These are phyloP conservation scores for Trichoderma gamsii DNA, from an alignment of 495 filamentous ascomycete genomes.

Conservation along the genomic window DNA sequence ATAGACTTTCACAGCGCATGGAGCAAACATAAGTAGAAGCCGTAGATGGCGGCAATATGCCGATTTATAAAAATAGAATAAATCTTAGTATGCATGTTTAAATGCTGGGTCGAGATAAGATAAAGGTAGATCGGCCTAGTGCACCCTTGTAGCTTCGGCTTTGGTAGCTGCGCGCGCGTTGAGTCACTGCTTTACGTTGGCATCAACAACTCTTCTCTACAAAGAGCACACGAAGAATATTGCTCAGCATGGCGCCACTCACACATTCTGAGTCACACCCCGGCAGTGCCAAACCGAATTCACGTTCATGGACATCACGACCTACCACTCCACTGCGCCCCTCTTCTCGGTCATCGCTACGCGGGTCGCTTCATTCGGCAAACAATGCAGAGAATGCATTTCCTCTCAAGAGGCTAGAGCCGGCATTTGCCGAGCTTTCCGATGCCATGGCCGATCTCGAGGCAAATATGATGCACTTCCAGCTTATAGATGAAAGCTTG, in stretches of 20 bases:
- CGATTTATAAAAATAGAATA: too few relatives aligned
- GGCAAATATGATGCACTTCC: constrained; percentile 94
- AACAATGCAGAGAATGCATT: constrained; percentile 56
- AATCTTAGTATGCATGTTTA: too few relatives aligned
- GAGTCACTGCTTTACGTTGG: too few relatives aligned
- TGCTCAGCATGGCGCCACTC: neutral
- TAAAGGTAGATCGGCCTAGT: too few relatives aligned
- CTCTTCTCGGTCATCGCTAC: constrained; percentile 80
- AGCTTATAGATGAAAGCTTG: constrained; percentile 94
- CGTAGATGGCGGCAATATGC: neutral
- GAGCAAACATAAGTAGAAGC: neutral
- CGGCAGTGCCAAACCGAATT: constrained; percentile 33
- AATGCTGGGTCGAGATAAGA: too few relatives aligned
- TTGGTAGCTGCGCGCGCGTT: too few relatives aligned
- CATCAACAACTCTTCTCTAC: neutral
- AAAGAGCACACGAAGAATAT: neutral
- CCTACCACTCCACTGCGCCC: constrained; percentile 92
- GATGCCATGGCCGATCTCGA: constrained; percentile 94
- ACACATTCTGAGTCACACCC: neutral
- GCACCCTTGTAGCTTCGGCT: too few relatives aligned
- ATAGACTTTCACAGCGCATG: neutral
- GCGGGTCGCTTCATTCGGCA: constrained; percentile 51
- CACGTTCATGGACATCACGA: constrained; percentile 54
- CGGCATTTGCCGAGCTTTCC: constrained; percentile 84
- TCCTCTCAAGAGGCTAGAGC: constrained; percentile 78